Evolutionary conservation across 768 basidiomycete genomes (phyloP).

Genomic region (Agaricus bisporus): DNA sequence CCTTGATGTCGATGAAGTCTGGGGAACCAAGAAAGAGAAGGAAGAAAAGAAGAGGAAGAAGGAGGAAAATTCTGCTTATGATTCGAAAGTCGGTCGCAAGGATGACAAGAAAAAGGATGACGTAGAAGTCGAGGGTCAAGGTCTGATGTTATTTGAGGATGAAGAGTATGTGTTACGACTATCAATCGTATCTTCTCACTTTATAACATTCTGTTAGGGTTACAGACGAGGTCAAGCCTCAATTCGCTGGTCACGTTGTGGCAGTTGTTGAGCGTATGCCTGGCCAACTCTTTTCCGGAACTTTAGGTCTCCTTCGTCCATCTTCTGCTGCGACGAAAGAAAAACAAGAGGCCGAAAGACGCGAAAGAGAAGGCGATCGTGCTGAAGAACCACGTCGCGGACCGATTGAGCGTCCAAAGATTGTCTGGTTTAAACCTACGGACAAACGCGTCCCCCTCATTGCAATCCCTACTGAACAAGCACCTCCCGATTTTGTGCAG

Average conservation of each 20-base stretch:
- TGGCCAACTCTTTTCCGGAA: slow-evolving; percentile 96
- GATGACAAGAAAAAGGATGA: slow-evolving; percentile 99
- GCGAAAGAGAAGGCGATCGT: slow-evolving; percentile 93
- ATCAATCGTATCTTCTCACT: not conserved
- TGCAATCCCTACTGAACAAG: slow-evolving; percentile 98
- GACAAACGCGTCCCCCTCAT: slow-evolving; percentile 98
- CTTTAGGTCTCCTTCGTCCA: slow-evolving; percentile 89
- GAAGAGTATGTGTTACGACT: slow-evolving; percentile 63
- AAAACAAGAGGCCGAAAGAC: slow-evolving; percentile 96
- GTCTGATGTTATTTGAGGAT: slow-evolving; percentile 93
- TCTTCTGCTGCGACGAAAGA: slow-evolving; percentile 98
- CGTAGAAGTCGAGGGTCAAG: slow-evolving; percentile 98
- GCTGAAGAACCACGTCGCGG: slow-evolving; percentile 76
- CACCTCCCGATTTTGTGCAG: slow-evolving; percentile 92
- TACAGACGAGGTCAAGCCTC: slow-evolving; percentile 96
- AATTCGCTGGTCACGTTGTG: slow-evolving; percentile 98
- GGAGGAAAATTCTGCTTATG: slow-evolving; percentile 97
- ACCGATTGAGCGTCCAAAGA: slow-evolving; percentile 89
- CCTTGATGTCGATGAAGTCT: slow-evolving; percentile 95
- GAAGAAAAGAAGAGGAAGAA: slow-evolving; percentile 99
- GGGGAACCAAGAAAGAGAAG: slow-evolving; percentile 99
- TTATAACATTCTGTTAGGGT: slow-evolving; percentile 46
- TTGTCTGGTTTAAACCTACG: slow-evolving; percentile 99
- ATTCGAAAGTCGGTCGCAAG: slow-evolving; percentile 71
- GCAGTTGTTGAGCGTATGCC: slow-evolving; percentile 99